Evolutionary conservation across 768 basidiomycete genomes (phyloP).

Genomic region (Naematelia aurantialba): DNA sequence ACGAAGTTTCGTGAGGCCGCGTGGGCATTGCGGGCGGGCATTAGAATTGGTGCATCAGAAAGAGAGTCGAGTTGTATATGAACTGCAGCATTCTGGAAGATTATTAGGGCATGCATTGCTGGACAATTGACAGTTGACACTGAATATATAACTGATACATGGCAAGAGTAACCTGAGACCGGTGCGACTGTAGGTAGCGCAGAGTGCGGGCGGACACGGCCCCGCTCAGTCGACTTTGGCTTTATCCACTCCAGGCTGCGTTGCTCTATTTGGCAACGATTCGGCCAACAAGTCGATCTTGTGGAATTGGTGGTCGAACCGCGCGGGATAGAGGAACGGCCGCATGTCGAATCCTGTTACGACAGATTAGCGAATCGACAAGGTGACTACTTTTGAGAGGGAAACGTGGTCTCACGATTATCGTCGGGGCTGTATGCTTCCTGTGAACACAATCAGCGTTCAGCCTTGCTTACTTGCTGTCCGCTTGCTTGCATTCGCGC

Average conservation of each 20-base stretch:
- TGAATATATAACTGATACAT: no score
- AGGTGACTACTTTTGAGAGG: no score
- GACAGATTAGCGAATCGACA: no score
- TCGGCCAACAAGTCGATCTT: slow-evolving; percentile 88
- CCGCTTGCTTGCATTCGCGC: background rate
- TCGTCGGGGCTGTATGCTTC: slow-evolving; percentile 96
- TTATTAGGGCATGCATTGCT: no score
- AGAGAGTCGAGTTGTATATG: no score
- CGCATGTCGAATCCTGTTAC: slow-evolving; percentile 84
- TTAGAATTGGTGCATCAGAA: no score
- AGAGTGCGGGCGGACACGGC: no score
- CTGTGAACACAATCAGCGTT: slow-evolving; percentile 52
- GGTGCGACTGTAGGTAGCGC: no score
- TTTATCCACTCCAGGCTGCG: slow-evolving; percentile 45
- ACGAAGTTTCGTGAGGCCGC: slow-evolving; percentile 9
- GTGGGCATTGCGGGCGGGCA: background rate
- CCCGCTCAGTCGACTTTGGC: slow-evolving; percentile 48
- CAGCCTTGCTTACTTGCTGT: no score
- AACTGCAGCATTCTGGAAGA: no score
- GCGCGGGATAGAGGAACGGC: slow-evolving; percentile 90
- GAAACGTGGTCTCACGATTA: slow-evolving; percentile 62
- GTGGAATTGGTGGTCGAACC: slow-evolving; percentile 94
- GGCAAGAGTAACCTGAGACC: no score
- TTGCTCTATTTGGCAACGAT: slow-evolving; percentile 56
- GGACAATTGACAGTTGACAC: no score